phyloP scores from a whole-genome alignment of 192 early-diverging fungal species.

The Backusella macrospora region DNA sequence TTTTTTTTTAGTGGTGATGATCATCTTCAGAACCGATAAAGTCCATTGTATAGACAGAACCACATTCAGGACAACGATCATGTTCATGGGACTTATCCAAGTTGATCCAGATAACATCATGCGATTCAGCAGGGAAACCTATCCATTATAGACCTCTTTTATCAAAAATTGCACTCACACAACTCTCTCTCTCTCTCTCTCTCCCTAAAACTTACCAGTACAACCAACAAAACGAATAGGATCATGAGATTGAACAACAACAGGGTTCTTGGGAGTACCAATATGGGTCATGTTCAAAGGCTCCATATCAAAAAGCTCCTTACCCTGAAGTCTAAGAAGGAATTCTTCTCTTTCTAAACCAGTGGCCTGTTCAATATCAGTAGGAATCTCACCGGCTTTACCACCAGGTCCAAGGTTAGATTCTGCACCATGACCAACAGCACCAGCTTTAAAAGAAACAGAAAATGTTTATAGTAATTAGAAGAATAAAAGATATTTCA shows the following conservation, averaged over 20 bases:
- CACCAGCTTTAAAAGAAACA: conserved; percentile 21
- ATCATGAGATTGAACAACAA: conserved; percentile 82
- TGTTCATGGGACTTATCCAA: conserved; percentile 75
- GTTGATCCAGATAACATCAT: conserved; percentile 90
- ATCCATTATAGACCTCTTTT: not conserved
- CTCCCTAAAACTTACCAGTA: conserved; percentile 68
- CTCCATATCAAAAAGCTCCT: conserved; percentile 87
- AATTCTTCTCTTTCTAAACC: conserved; percentile 92
- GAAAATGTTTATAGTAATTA: not conserved
- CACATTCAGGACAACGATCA: conserved; percentile 96
- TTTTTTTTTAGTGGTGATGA: conserved; percentile 38
- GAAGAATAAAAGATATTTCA: too few species aligned
- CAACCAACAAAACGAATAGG: conserved; percentile 88
- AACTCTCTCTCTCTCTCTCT: not conserved
- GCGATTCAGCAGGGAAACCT: conserved; percentile 93
- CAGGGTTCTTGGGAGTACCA: conserved; percentile 84
- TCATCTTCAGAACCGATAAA: conserved; percentile 42
- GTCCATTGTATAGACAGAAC: conserved; percentile 73
- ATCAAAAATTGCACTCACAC: conserved; percentile 3
- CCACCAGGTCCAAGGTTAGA: conserved; percentile 61
- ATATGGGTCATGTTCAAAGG: conserved; percentile 73
- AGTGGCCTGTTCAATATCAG: conserved; percentile 87
- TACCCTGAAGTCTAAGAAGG: conserved; percentile 81
- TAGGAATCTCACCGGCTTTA: conserved; percentile 71
- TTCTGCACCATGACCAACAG: conserved; percentile 24